Evolutionary conservation across 179 eudicot species (phyloP).

Genomic region (Actinidia arguta): DNA sequence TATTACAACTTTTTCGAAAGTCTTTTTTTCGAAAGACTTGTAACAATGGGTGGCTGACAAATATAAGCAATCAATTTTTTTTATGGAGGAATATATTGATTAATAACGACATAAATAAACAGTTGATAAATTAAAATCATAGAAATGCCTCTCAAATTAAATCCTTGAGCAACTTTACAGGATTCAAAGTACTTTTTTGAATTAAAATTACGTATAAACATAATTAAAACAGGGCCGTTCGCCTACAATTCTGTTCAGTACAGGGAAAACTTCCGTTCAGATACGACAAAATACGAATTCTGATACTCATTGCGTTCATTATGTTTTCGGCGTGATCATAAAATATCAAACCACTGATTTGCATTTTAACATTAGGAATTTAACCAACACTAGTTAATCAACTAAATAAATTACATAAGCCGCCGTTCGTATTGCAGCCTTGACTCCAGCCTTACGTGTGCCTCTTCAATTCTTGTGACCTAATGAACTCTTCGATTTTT

Average conservation of each 20-base stretch:
- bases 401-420: conserved; percentile 46
- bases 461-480: conserved; percentile 45
- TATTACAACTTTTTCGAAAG: too few species aligned
- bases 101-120: too few species aligned
- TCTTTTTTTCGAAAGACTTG: too few species aligned
- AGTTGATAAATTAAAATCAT: too few species aligned
- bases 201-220: not conserved
- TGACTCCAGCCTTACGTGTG: conserved; percentile 38
- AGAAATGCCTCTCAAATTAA: too few species aligned
- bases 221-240: not conserved
- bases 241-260: not conserved
- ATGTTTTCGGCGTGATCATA: not conserved
- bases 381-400: conserved; percentile 29
- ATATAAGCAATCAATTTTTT: too few species aligned
- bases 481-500: conserved; percentile 80
- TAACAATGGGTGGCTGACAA: too few species aligned
- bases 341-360: not conserved
- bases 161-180: too few species aligned
- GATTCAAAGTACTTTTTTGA: too few species aligned
- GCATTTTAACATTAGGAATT: conserved; percentile 2
- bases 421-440: conserved; percentile 45
- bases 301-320: not conserved
- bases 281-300: not conserved
- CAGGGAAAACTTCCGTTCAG: not conserved
- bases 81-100: too few species aligned